Evolutionary conservation across 2,329 filamentous ascomycete species (phyloP).

Genomic region (Aspergillus pseudoglaucus): DNA sequence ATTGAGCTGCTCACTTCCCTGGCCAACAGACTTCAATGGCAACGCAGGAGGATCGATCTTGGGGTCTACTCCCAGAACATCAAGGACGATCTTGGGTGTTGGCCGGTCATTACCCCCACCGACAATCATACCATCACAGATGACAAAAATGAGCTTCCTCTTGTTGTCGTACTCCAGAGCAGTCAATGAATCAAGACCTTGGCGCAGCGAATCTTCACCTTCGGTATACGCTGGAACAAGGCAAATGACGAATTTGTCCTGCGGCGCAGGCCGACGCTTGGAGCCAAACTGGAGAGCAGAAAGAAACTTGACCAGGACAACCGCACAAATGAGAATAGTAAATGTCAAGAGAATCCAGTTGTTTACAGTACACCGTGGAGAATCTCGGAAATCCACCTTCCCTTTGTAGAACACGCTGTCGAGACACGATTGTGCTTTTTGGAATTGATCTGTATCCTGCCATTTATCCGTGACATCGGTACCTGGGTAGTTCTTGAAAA

Average conservation of each 20-base stretch:
- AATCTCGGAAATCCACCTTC: conserved; percentile 74
- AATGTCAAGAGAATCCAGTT: conserved; percentile 86
- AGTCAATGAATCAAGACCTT: conserved; percentile 88
- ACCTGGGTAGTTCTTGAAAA: conserved; percentile 73
- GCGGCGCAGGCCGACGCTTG: conserved; percentile 78
- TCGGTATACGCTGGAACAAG: conserved; percentile 97
- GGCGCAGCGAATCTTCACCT: conserved; percentile 88
- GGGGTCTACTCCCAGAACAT: conserved; percentile 93
- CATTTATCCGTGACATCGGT: conserved; percentile 65
- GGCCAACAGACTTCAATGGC: conserved; percentile 87
- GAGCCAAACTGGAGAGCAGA: conserved; percentile 89
- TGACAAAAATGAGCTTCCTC: conserved; percentile 89
- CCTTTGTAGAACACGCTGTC: conserved; percentile 78
- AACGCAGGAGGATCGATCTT: conserved; percentile 93
- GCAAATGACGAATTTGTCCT: conserved; percentile 98
- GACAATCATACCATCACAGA: conserved; percentile 96
- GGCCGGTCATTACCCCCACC: conserved; percentile 93
- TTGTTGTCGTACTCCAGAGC: conserved; percentile 97
- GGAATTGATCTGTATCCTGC: conserved; percentile 46
- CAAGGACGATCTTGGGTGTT: conserved; percentile 93
- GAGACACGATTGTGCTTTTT: conserved; percentile 71
- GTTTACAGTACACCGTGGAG: conserved; percentile 73
- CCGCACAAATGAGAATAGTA: conserved; percentile 71
- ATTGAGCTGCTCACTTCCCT: conserved; percentile 86
- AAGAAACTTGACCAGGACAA: conserved; percentile 84